A percentile compares a stretch with the other conserved stretches of the same genome.
These are phyloP conservation scores for Pistacia integerrima DNA, from an alignment of 345 rosid species.

Conservation along the genomic window DNA sequence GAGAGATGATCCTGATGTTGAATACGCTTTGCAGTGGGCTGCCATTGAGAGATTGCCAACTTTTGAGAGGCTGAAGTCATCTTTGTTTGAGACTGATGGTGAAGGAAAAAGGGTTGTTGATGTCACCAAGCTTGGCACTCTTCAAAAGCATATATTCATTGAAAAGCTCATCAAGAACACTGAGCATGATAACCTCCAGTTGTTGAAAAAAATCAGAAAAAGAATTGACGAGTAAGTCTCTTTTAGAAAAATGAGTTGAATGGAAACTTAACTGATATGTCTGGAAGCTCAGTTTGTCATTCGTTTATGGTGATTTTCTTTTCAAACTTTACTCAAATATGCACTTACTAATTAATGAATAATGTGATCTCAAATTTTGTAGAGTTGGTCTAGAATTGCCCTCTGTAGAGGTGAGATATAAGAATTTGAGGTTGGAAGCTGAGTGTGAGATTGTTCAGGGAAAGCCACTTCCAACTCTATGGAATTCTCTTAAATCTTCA, in stretches of 20 bases:
- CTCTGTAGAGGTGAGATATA: constrained; percentile 63
- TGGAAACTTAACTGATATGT: not conserved
- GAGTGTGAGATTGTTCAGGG: constrained; percentile 66
- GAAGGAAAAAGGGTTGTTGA: constrained; percentile 18
- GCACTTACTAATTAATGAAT: not conserved
- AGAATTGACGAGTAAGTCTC: constrained; percentile 26
- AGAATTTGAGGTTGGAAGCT: constrained; percentile 55
- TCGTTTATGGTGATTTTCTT: no score
- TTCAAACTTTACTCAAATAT: no score
- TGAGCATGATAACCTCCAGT: constrained; percentile 30
- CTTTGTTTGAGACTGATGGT: constrained; percentile 16
- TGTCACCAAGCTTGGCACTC: constrained; percentile 23
- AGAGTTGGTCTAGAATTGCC: constrained; percentile 74
- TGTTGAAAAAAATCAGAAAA: constrained; percentile 26
- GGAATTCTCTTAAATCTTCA: constrained; percentile 53
- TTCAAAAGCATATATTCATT: constrained; percentile 23
- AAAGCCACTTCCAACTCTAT: constrained; percentile 74
- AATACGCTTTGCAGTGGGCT: constrained; percentile 22
- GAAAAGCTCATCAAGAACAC: constrained; percentile 30
- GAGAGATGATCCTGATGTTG: not conserved
- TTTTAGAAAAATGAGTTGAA: not conserved
- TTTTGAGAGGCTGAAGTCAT: constrained; percentile 16
- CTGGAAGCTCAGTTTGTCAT: no score
- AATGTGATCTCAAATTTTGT: not conserved
- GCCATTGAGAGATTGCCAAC: constrained; percentile 40